Conservation (phyloP, 306 rosid species). For the Lathyrus tuberosus region DNA sequence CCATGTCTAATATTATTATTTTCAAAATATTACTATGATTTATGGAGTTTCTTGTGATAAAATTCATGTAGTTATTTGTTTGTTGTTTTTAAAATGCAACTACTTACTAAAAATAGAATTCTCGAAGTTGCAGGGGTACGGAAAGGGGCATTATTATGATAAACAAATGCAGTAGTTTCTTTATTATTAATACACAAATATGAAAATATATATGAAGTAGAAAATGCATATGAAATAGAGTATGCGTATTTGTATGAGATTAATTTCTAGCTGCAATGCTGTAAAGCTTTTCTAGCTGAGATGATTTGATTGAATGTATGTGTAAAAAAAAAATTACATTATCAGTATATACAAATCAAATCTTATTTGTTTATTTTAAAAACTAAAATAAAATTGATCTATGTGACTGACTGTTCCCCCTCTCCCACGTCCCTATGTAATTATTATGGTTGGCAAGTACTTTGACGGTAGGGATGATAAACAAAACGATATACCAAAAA, state of each 20-base stretch:
- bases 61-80: not conserved
- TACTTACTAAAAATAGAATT: not conserved
- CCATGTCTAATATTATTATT: not conserved
- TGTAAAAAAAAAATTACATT: too few relatives aligned
- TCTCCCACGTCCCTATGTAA: conserved; percentile 2
- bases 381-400: conserved; percentile 1
- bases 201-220: not conserved
- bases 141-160: not conserved
- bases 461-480: not conserved
- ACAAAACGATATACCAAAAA: conserved; percentile 1
- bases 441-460: not conserved
- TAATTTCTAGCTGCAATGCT: too few relatives aligned
- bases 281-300: too few relatives aligned
- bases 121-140: not conserved
- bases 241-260: not conserved
- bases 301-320: too few relatives aligned
- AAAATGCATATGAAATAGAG: not conserved
- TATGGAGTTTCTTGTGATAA: conserved; percentile 9
- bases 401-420: not conserved
- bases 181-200: not conserved
- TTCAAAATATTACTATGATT: not conserved
- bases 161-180: not conserved
- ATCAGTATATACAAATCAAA: too few relatives aligned
- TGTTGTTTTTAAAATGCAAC: not conserved
- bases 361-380: not conserved